These are phyloP conservation scores for Entonaema liquescens DNA, from an alignment of 495 filamentous ascomycete species.

Conservation along the genomic window DNA sequence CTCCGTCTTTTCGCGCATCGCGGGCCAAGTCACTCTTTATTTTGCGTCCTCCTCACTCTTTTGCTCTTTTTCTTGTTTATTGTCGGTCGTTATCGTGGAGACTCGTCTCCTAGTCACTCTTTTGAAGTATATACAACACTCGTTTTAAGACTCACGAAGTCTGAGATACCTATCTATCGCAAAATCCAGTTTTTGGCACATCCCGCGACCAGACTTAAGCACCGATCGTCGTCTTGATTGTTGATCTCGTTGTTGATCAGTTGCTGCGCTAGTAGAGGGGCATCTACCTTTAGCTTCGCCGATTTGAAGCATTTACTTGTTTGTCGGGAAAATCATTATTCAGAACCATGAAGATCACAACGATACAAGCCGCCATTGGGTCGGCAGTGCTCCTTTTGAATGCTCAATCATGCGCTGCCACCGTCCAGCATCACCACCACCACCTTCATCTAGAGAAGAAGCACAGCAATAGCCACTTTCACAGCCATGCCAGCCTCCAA, in stretches of 20 bases:
- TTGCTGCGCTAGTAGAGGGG: slow-evolving; percentile 27
- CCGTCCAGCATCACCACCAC: slow-evolving; percentile 47
- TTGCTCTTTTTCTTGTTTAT: slow-evolving; percentile 22
- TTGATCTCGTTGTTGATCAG: slow-evolving; percentile 39
- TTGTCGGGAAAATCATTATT: slow-evolving; percentile 28
- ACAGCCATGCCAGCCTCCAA: slow-evolving; percentile 24
- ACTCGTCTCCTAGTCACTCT: slow-evolving; percentile 35
- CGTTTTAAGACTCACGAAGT: slow-evolving; percentile 10
- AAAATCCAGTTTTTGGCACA: slow-evolving; percentile 17
- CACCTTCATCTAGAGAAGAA: slow-evolving; percentile 48
- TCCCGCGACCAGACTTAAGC: slow-evolving; percentile 8
- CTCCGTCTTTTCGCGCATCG: slow-evolving; percentile 17
- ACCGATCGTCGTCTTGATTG: slow-evolving; percentile 30
- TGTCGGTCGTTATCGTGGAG: slow-evolving; percentile 37
- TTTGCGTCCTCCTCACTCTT: slow-evolving; percentile 12
- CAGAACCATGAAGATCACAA: slow-evolving; percentile 57
- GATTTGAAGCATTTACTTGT: slow-evolving; percentile 25
- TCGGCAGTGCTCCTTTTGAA: slow-evolving; percentile 57
- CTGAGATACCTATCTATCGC: not conserved
- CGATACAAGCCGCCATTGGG: slow-evolving; percentile 58
- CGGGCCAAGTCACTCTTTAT: slow-evolving; percentile 29
- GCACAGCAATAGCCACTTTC: slow-evolving; percentile 32
- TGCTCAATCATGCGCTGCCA: slow-evolving; percentile 45
- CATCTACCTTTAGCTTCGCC: slow-evolving; percentile 19
- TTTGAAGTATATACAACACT: slow-evolving; percentile 33